Conservation (phyloP, 1,284 basidiomycete species). For the Ustilago tritici region DNA sequence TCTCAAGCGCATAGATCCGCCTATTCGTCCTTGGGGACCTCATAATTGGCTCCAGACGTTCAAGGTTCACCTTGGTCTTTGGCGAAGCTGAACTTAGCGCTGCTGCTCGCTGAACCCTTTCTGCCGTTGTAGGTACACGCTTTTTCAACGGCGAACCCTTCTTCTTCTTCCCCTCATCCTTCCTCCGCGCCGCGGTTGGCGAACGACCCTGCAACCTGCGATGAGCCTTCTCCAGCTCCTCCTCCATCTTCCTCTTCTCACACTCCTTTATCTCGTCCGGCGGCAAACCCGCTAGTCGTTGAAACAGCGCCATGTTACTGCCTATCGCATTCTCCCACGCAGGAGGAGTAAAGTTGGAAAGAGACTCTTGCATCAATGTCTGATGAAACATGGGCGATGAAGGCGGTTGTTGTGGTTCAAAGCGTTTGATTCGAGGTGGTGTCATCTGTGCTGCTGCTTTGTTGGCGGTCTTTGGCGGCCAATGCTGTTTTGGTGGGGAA, state of each 20-base stretch:
- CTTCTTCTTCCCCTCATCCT: neutral
- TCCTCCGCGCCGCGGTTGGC: neutral
- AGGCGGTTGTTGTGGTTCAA: conserved; percentile 1
- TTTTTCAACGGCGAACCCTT: neutral
- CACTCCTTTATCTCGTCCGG: conserved; percentile 11
- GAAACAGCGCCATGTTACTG: conserved; percentile 21
- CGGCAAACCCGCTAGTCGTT: conserved; percentile 36
- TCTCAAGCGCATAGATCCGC: conserved; percentile 49
- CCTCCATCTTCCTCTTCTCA: conserved; percentile 18
- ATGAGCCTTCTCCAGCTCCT: conserved; percentile 33
- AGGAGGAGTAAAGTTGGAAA: conserved; percentile 41
- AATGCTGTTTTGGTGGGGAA: neutral
- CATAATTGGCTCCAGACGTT: conserved; percentile 1
- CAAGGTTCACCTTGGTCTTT: neutral
- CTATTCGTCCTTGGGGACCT: conserved; percentile 41
- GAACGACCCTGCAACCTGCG: conserved; percentile 19
- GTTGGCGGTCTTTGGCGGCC: neutral
- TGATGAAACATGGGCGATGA: conserved; percentile 19
- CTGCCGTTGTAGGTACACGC: neutral
- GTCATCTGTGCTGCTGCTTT: neutral
- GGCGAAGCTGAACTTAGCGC: neutral
- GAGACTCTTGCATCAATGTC: conserved; percentile 36
- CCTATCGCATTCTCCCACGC: conserved; percentile 22
- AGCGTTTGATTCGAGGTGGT: conserved; percentile 7
- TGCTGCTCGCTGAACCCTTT: conserved; percentile 7